These are phyloP conservation scores for Aegilops tauschii DNA, from an alignment of 176 grass and related monocot species.

Conservation along the genomic window DNA sequence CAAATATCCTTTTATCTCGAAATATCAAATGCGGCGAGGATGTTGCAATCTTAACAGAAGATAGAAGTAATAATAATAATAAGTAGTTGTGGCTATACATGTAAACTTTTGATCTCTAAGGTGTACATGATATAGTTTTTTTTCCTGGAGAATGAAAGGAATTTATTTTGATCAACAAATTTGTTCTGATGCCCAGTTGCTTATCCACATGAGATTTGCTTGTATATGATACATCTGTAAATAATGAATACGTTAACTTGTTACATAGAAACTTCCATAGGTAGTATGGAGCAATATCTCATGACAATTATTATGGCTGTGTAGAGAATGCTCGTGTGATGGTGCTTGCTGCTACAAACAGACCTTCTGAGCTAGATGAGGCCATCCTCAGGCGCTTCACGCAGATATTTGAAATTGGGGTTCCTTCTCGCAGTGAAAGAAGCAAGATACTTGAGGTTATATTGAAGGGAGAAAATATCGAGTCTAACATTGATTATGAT, in stretches of 20 bases:
- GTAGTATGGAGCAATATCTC: background rate
- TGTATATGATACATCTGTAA: background rate
- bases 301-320: constrained; percentile 13
- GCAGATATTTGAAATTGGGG: constrained; percentile 89
- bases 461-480: constrained; percentile 79
- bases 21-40: background rate
- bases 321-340: constrained; percentile 92
- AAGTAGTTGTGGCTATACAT: background rate
- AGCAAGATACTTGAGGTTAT: constrained; percentile 89
- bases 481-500: constrained; percentile 73
- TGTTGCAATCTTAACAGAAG: background rate
- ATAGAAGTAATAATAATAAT: background rate
- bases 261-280: background rate
- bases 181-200: background rate
- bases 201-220: background rate
- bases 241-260: background rate
- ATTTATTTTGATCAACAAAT: background rate
- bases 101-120: background rate
- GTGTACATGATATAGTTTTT: background rate
- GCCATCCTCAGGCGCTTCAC: constrained; percentile 95
- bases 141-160: background rate
- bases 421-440: constrained; percentile 79
- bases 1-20: background rate
- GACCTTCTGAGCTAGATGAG: constrained; percentile 89
- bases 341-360: constrained; percentile 98